Evolutionary conservation across 768 basidiomycete species (phyloP).

Genomic region (Hericium rajendrae): DNA sequence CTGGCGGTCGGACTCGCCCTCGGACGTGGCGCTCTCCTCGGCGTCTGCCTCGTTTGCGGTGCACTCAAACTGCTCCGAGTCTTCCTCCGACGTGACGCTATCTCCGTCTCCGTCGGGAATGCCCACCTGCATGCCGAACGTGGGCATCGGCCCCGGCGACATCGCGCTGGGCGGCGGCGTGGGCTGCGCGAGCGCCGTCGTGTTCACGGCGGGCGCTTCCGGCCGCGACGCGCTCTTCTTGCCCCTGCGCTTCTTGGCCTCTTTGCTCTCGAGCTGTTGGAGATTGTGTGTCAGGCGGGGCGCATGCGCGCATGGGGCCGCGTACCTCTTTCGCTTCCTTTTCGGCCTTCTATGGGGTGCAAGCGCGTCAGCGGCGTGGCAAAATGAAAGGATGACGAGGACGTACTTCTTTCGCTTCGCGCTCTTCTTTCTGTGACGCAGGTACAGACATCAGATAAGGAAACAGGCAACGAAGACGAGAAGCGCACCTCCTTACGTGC

Average conservation of each 20-base stretch:
- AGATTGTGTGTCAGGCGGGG: not conserved
- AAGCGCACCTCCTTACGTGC: constrained; percentile 48
- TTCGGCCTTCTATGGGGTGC: constrained; percentile 9
- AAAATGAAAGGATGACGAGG: not conserved
- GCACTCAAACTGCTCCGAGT: constrained; percentile 49
- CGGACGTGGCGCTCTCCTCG: constrained; percentile 69
- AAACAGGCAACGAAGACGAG: not conserved
- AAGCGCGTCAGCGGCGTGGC: constrained; percentile 2
- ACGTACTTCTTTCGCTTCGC: constrained; percentile 12
- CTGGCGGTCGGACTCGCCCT: constrained; percentile 47
- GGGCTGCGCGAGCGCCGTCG: not conserved
- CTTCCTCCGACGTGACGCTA: constrained; percentile 36
- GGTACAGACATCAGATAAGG: not conserved
- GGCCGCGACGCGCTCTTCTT: constrained; percentile 2
- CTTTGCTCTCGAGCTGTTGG: constrained; percentile 18
- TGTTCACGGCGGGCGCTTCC: not conserved
- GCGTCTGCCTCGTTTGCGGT: constrained; percentile 56
- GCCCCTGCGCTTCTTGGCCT: constrained; percentile 7
- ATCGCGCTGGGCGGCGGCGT: constrained; percentile 4
- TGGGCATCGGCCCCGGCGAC: constrained; percentile 5
- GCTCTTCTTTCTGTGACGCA: constrained; percentile 8
- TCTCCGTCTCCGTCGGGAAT: constrained; percentile 3
- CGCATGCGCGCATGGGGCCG: not conserved
- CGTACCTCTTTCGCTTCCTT: constrained; percentile 11
- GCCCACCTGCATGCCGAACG: constrained; percentile 1